Evolutionary conservation across 495 filamentous ascomycete species (phyloP).

Genomic region (Talaromyces adpressus): DNA sequence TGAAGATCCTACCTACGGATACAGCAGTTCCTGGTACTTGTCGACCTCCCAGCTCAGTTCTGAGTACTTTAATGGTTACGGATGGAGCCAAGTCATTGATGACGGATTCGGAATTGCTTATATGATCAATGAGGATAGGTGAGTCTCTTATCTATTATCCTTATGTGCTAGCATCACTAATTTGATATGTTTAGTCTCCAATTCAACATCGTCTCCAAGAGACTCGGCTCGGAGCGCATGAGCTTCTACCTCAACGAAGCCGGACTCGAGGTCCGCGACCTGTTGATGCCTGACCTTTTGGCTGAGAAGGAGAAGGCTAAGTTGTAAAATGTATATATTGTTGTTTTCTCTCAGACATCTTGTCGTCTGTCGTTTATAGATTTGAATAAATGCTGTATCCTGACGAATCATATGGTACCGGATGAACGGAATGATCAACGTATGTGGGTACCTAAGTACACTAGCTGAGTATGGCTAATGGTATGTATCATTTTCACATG

Average conservation of each 20-base stretch:
- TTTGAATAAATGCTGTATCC: not conserved
- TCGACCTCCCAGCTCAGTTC: constrained; percentile 83
- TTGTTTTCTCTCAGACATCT: not conserved
- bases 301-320: constrained; percentile 73
- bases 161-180: no score
- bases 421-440: not conserved
- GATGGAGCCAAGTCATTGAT: constrained; percentile 98
- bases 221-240: constrained; percentile 85
- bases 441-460: not conserved
- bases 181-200: constrained; percentile 55
- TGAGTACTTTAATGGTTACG: constrained; percentile 98
- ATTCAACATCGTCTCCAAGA: constrained; percentile 98
- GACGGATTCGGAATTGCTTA: constrained; percentile 96
- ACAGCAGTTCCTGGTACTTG: constrained; percentile 85
- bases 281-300: constrained; percentile 77
- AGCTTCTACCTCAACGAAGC: constrained; percentile 92
- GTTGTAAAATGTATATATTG: constrained; percentile 44
- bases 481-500: not conserved
- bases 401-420: not conserved
- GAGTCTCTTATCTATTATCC: no score
- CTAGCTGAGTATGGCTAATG: not conserved
- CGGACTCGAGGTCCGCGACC: constrained; percentile 79
- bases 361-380: not conserved
- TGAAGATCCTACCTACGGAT: constrained; percentile 77
- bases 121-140: constrained; percentile 99